Conservation (phyloP, 495 filamentous ascomycete genomes). For the Trichoderma orchidacearum region DNA sequence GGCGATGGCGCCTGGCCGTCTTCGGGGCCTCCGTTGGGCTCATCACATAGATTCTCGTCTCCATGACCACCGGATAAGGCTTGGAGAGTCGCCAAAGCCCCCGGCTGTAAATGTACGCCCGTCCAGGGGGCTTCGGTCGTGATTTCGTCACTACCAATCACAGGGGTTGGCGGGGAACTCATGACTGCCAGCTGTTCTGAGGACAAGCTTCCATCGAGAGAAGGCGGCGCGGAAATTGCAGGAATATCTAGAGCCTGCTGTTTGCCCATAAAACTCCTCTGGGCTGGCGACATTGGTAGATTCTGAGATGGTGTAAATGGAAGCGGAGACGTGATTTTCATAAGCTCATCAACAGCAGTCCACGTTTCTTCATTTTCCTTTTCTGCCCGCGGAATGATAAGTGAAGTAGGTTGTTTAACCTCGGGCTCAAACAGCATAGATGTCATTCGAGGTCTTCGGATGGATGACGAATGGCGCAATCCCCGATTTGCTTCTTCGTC, state of each 20-base stretch:
- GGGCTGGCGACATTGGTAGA: constrained; percentile 63
- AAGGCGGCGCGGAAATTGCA: constrained; percentile 65
- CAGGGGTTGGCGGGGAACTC: constrained; percentile 70
- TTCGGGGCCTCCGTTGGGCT: constrained; percentile 40
- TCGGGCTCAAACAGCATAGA: constrained; percentile 6
- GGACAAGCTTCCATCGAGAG: constrained; percentile 73
- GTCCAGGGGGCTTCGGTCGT: constrained; percentile 34
- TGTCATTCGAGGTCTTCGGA: not conserved
- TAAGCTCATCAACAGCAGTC: constrained; percentile 27
- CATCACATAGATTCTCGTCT: constrained; percentile 30
- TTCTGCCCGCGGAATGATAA: constrained; percentile 50
- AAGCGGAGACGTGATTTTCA: constrained; percentile 53
- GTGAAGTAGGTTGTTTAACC: constrained; percentile 42
- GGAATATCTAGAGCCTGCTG: constrained; percentile 45
- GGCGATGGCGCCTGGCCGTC: constrained; percentile 19
- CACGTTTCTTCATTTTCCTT: constrained; percentile 19
- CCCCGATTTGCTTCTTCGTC: constrained; percentile 41
- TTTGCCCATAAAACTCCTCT: constrained; percentile 47
- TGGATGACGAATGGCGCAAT: constrained; percentile 9
- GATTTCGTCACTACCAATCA: constrained; percentile 38
- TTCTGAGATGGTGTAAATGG: constrained; percentile 64
- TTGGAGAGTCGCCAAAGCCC: constrained; percentile 63
- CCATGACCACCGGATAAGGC: constrained; percentile 47
- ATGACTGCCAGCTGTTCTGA: constrained; percentile 72
- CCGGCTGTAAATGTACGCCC: constrained; percentile 59